Base-by-base conservation (phyloP, 78 protist genomes). In the Ministeria vibrans region DNA sequence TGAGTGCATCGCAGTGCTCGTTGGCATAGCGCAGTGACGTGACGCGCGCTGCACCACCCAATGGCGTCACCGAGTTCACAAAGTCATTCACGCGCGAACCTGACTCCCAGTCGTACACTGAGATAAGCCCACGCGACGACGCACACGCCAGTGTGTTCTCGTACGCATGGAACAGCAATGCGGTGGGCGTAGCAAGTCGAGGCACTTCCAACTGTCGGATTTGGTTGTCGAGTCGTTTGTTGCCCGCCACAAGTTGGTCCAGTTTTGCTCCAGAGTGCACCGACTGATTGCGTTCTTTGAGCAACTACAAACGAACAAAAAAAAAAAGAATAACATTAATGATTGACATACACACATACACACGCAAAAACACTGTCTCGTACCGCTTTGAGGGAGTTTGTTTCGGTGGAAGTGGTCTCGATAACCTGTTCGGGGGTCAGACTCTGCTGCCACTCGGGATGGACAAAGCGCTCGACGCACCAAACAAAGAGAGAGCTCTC, bases 161-260 rank as follows among this genome's bases (percentile, higher is more conserved):
- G 75, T 78, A 69, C 30, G 75, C 69, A 49, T 78, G 46, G 75
- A 66, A 78, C 36, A 49, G 38, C 28, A 42, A n/a, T 22, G 2
- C 6, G n/a, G 77, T 30, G 18, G 59, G 27, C 28, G 15, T 36
- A 15, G 25, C 63, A 27, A 61, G 28, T 23, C 44, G 75, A 66
- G 63, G 82, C n/a, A n/a, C n/a, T n/a, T 78, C 82, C 4, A 63
- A 75, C 41, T 46, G 20, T 0, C 51, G 36, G 43, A 66, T 27
- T 38, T 78, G 82, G 23, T 22, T 2, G 27, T 77, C 68, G 13
- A 61, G 71, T 18, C 3, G 0, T 30, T 34, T 32, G 49, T 25
- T 39, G 1, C 30, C 30, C 30, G 71, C 53, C 25, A 22, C 45
- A 44, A 0, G 13, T 2, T 20, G 63, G 41, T 34, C 51, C 27